A percentile compares a stretch with the other conserved stretches of the same genome.
phyloP scores from a whole-genome alignment of 768 basidiomycete species.

The Russula sp. region DNA sequence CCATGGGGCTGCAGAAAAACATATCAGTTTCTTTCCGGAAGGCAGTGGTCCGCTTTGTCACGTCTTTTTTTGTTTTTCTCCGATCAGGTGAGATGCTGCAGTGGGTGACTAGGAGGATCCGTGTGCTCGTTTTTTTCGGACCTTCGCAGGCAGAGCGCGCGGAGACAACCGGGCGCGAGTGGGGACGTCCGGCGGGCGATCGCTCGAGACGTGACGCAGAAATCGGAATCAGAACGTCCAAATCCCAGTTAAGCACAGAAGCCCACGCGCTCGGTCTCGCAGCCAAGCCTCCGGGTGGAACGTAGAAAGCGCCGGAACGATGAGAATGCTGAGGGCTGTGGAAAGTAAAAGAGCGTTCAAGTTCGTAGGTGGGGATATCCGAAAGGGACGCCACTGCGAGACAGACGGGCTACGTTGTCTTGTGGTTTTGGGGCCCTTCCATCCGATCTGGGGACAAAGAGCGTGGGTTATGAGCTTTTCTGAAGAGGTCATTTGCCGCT shows the following conservation, averaged over 20 bases:
- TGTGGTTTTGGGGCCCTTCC: constrained; percentile 11
- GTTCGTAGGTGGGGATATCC: not conserved
- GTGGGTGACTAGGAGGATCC: not conserved
- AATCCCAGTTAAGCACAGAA: not conserved
- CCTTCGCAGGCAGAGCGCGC: not conserved
- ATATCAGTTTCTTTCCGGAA: not conserved
- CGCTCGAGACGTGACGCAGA: not conserved
- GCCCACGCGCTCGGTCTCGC: constrained; percentile 7
- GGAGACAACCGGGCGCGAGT: not conserved
- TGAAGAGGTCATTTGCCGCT: constrained; percentile 13
- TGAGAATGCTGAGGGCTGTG: not conserved
- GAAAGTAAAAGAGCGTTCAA: not conserved
- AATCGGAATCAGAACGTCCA: not conserved
- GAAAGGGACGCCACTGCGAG: constrained; percentile 4
- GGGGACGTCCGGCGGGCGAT: constrained; percentile 1
- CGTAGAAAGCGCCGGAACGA: constrained; percentile 1
- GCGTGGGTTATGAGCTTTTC: constrained; percentile 21
- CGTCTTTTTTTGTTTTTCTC: constrained; percentile 6
- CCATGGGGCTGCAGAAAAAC: not conserved
- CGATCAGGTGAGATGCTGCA: constrained; percentile 4
- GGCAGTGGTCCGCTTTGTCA: constrained; percentile 3
- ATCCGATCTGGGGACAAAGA: constrained; percentile 24
- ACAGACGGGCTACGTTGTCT: constrained; percentile 1
- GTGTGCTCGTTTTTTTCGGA: not conserved
- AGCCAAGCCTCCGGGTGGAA: constrained; percentile 21